Base-by-base conservation (phyloP, 495 filamentous ascomycete species). In the Trypethelium eluteriae region DNA sequence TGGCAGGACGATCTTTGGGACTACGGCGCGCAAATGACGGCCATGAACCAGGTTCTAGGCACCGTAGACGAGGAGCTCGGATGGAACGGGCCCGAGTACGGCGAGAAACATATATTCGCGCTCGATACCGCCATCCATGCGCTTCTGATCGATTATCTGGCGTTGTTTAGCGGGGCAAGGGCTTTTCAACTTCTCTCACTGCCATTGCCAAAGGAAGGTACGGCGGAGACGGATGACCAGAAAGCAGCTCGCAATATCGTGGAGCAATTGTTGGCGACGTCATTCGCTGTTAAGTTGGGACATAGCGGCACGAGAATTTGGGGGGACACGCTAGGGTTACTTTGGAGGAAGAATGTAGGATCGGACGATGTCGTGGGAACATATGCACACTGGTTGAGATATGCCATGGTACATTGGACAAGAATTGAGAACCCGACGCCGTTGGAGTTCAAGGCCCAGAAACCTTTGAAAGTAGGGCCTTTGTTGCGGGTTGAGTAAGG, bases 1-100 rank as follows among this genome's bases (percentile, higher is more conserved):
- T 67, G 73, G 56, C 68, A 69, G 16, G 64, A 65, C 64, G 63
- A 53, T 69, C 71, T 84, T 62, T 80, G 78, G 36, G 82, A 84
- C 66, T 84, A 84, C 64, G 81, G 83, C 68, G 80, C 81, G 59
- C 81, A 83, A 68, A 81, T 78, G 0, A 80, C 82, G 57, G 81
- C 76, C 10, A 77, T 81, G 63, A 78, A 75, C 11, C 68, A 80
- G 65, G 81, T 82, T 1, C 80, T 81, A 79, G 81, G 81, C 1
- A 74, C 83, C 14, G 69, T 84, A 4, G 82, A 84, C 65, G 75
- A 75, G 32, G 78, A 81, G 66, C 80, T 76, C 32, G 73, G 68
- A 2, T 86, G 83, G 83, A 74, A 86, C 69, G 83, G 83, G 34
- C 82, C 82, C 0, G 66, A 73, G 49, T 85, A 84, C 69, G 74